Evolutionary conservation across 2,329 filamentous ascomycete genomes (phyloP).

Genomic region (Alternaria sp.): DNA sequence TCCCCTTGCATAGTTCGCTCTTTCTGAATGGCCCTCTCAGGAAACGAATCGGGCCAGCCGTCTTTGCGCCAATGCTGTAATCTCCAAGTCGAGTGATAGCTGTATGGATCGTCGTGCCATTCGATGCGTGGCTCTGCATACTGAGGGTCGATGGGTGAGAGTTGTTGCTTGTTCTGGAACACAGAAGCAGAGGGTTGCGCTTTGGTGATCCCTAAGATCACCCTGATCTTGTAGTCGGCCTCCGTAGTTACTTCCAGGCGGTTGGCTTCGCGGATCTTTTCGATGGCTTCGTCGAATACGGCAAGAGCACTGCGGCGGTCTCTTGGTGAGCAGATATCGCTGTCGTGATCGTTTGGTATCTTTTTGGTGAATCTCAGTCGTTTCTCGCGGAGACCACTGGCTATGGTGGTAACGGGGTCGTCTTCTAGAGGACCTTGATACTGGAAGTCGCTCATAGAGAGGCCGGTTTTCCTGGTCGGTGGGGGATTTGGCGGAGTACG

Average conservation of each 20-base stretch:
- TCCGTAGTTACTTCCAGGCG: conserved; percentile 9
- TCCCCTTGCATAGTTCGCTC: background rate
- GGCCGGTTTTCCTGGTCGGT: background rate
- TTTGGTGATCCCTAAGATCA: conserved; percentile 7
- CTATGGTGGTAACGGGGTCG: background rate
- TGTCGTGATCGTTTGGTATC: background rate
- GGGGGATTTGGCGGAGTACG: background rate
- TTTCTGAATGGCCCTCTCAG: conserved; percentile 8
- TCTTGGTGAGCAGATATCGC: background rate
- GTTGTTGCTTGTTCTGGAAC: conserved; percentile 2
- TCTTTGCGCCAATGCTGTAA: conserved; percentile 25
- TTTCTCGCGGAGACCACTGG: background rate
- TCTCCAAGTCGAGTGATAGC: conserved; percentile 6
- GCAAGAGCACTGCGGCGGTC: background rate
- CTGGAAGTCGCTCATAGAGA: background rate
- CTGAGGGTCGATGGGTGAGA: conserved; percentile 20
- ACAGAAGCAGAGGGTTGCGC: conserved; percentile 12
- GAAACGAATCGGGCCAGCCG: conserved; percentile 19
- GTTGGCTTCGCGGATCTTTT: background rate
- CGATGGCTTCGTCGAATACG: background rate
- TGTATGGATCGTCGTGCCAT: background rate
- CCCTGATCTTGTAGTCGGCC: conserved; percentile 7
- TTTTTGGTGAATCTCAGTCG: background rate
- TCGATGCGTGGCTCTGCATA: conserved; percentile 24
- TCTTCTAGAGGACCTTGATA: background rate